Base-by-base conservation (phyloP, 2,329 filamentous ascomycete species). In the Fusarium sp. region DNA sequence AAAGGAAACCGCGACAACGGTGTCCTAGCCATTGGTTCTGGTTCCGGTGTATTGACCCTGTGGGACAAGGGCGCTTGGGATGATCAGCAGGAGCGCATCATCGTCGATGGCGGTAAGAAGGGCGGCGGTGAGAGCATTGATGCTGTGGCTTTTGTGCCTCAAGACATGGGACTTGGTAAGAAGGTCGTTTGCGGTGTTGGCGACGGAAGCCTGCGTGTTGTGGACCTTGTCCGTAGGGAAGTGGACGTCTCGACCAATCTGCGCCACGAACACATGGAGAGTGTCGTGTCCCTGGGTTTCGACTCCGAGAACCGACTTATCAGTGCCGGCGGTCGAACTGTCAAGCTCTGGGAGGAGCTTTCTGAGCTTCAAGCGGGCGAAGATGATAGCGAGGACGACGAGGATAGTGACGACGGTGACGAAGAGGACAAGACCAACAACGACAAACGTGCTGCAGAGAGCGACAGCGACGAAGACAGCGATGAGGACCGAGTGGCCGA, bases 61-160 rank as follows among this genome's bases (percentile, higher is more conserved):
- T 99, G 95, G 93, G 94, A 99, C 75, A 90, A 89, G 66, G 94
- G 94, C 1, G 87, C 91, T 1, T 98, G 95, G 94, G 93, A 96
- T 71, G 94, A 98, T 73, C 92, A 97, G 73, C 91, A 96, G 67
- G 93, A 96, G 77, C 85, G 93, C 48, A 90, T 97, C 69, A 86
- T 90, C 44, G 86, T 97, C 9, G 88, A 92, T 65, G 77, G 80
- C 64, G 77, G 80, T 15, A 82, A 59, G 47, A 69, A 77, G 66
- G 77, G 75, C 17, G 89, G 86, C 9, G 91, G 86, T 39, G 93
- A 96, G 74, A 92, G 90, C 57, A 78, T 97, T 37, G 94, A 98
- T 71, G 84, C 87, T n/a, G 79, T 97, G 57, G 82, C 86, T 1
- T 76, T 89, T 48, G 80, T 95, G 15, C 92, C 93, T 0, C 85